Conservation (phyloP, 371 early-diverging fungal species). For the Mortierella sp. region DNA sequence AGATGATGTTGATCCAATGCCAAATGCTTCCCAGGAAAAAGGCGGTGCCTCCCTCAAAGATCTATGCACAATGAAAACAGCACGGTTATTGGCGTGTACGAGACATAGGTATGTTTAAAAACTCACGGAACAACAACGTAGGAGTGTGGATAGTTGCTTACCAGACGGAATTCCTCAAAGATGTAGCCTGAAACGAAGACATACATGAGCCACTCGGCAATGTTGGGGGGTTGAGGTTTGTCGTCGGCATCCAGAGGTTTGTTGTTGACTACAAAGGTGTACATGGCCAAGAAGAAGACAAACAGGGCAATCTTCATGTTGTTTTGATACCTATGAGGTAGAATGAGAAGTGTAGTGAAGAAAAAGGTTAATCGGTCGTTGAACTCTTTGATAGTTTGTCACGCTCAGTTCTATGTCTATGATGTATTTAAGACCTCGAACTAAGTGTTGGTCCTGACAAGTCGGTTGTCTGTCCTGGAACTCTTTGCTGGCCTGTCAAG, state of each 20-base stretch:
- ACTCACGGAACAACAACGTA: background rate
- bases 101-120: background rate
- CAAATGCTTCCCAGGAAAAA: slow-evolving; percentile 59
- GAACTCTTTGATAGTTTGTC: too few relatives aligned
- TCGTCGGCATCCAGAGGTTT: background rate
- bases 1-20: slow-evolving; percentile 58
- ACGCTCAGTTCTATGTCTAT: too few relatives aligned
- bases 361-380: too few relatives aligned
- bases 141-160: slow-evolving; percentile 13
- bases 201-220: slow-evolving; percentile 54
- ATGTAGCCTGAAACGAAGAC: slow-evolving; percentile 52
- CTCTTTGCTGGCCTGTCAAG: too few relatives aligned
- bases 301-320: slow-evolving; percentile 56
- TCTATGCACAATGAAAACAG: slow-evolving; percentile 16
- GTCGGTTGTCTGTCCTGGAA: too few relatives aligned
- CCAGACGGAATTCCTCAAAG: slow-evolving; percentile 60
- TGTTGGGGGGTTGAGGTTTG: slow-evolving; percentile 23
- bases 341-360: background rate
- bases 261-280: slow-evolving; percentile 54
- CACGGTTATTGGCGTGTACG: background rate
- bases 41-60: slow-evolving; percentile 57
- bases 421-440: too few relatives aligned
- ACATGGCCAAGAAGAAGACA: slow-evolving; percentile 54
- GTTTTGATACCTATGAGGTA: slow-evolving; percentile 51
- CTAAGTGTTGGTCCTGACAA: too few relatives aligned